A percentile compares a stretch with the other conserved stretches of the same genome.
These are phyloP conservation scores for Herpotrichia juniperi DNA, from an alignment of 2,329 filamentous ascomycete species.

Conservation along the genomic window DNA sequence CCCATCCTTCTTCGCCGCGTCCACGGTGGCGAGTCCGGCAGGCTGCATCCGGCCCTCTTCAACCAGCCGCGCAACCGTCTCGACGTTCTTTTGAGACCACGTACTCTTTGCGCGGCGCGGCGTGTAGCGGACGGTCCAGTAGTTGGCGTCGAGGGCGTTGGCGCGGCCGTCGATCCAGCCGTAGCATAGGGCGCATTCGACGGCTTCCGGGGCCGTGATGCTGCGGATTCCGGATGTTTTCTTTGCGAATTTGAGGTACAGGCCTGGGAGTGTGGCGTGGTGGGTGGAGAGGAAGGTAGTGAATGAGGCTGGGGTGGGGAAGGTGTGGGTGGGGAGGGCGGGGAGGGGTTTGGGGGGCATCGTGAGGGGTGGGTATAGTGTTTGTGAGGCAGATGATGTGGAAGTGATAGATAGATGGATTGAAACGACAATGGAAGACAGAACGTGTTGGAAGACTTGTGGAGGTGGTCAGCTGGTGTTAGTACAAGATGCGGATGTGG, in stretches of 20 bases:
- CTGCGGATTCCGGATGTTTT: conserved; percentile 53
- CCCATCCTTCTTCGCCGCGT: conserved; percentile 63
- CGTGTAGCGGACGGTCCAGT: conserved; percentile 64
- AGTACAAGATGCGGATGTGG: too few relatives aligned
- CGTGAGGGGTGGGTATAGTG: too few relatives aligned
- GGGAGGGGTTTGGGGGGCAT: too few relatives aligned
- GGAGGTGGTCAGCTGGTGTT: too few relatives aligned
- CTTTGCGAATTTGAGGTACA: conserved; percentile 59
- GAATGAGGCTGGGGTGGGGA: too few relatives aligned
- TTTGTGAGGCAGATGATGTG: too few relatives aligned
- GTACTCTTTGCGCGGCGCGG: conserved; percentile 61
- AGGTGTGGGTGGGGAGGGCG: too few relatives aligned
- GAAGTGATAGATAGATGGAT: too few relatives aligned
- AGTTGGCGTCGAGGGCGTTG: conserved; percentile 51
- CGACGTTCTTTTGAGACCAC: conserved; percentile 67
- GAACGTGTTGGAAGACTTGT: too few relatives aligned
- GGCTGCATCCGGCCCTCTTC: conserved; percentile 56
- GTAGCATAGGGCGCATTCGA: conserved; percentile 64
- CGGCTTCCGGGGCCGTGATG: conserved; percentile 56
- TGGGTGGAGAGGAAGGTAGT: conserved; percentile 42
- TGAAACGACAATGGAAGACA: too few relatives aligned
- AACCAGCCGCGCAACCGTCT: conserved; percentile 54
- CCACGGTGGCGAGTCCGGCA: conserved; percentile 57
- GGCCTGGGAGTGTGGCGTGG: conserved; percentile 40
- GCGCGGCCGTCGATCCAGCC: conserved; percentile 69